phyloP scores from a whole-genome alignment of 2,329 filamentous ascomycete genomes.

The Aspergillus neotritici region DNA sequence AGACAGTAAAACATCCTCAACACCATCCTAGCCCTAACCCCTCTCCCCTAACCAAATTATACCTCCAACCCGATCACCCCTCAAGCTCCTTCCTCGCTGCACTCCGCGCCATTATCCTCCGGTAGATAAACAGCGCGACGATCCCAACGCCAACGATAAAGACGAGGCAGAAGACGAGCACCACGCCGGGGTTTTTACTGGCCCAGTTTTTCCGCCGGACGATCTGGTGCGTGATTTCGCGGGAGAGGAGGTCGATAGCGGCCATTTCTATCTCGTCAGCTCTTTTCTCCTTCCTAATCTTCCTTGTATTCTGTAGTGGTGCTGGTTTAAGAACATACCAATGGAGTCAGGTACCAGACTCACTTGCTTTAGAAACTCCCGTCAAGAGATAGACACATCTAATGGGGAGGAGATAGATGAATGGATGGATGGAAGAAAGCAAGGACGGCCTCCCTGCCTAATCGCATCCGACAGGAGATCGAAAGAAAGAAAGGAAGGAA shows the following conservation, averaged over 20 bases:
- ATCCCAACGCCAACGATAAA: conserved; percentile 51
- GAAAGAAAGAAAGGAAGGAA: background rate
- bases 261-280: conserved; percentile 17
- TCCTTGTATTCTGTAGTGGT: too few species aligned
- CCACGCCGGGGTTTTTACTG: conserved; percentile 51
- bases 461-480: too few species aligned
- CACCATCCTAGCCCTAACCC: too few species aligned
- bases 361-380: background rate
- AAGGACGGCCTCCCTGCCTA: background rate
- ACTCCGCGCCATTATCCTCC: conserved; percentile 35
- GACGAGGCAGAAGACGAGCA: conserved; percentile 59
- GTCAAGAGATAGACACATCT: too few species aligned
- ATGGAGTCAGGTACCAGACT: too few species aligned
- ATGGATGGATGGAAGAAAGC: background rate
- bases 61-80: conserved; percentile 4
- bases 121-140: conserved; percentile 46
- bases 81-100: conserved; percentile 19
- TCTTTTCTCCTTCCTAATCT: background rate
- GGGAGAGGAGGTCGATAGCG: conserved; percentile 22
- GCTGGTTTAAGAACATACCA: too few species aligned
- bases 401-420: too few species aligned
- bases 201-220: conserved; percentile 50
- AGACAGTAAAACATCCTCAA: background rate
- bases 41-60: background rate
- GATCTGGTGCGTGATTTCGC: conserved; percentile 28